Base-by-base conservation (phyloP, 768 basidiomycete genomes). In the Cyclocybe cylindracea region DNA sequence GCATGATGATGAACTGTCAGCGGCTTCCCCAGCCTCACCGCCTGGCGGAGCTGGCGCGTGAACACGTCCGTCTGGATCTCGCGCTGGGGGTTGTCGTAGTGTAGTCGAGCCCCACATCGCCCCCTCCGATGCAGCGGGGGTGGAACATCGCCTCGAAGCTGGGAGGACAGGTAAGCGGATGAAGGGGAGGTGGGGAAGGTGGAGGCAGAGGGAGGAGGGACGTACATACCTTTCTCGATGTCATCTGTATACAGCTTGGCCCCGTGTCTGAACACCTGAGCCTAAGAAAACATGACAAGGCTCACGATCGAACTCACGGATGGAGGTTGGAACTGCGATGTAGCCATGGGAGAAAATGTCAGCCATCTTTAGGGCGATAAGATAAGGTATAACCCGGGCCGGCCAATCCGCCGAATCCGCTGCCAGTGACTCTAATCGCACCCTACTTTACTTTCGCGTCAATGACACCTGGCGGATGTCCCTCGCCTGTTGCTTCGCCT, bases 61-160 rank as follows among this genome's bases (percentile, higher is more conserved):
- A 94, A 85, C 9, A 91, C 82, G 0, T 69, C 70, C 48, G 78
- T 83, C 60, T 94, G 92, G 1, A 85, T 60, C 0, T 80, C 77
- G 8, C 86, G 81, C 0, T 90, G 88, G 0, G 89, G 89, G 55
- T 83, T 78, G 67, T 89, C 83, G 66, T 93, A 91, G 65, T 92
- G 59, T 90, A 92, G 55, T 94, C 91, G 10, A 91, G 78, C 0
- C 92, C 91, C 50, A 93, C 92, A 61, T 95, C 92, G 1, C 92
- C 92, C 85, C 87, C 89, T 3, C 90, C 89, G 6, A 94, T 89
- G 60, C 90, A 92, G 9, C 86, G 82, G 1, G 89, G 87, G 59
- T 93, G 91, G 0, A 72, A 40, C 82, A 91, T 89, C 2, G 90
- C 90, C 61, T 85, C 83, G 44, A 89, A 53, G 29, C 88, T 91